Conservation (phyloP, 78 protist genomes). For the Thecamonas trahens region DNA sequence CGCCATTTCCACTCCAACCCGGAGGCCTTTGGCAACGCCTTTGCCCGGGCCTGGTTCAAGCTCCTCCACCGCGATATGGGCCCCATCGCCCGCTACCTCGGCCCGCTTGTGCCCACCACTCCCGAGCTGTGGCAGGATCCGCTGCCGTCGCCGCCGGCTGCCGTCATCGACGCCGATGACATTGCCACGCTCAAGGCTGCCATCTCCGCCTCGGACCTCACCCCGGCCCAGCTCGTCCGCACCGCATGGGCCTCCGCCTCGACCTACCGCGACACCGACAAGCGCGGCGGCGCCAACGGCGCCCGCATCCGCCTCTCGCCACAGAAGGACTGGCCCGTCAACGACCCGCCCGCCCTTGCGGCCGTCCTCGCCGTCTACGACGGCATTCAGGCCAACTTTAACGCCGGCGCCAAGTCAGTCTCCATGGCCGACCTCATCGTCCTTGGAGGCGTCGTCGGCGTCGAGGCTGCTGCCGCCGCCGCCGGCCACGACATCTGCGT, state of each 20-base stretch:
- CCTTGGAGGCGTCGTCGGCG: slow-evolving; percentile 13
- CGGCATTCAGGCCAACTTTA: background rate
- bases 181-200: background rate
- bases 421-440: slow-evolving; percentile 39
- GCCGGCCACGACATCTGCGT: background rate
- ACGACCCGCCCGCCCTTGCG: background rate
- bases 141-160: background rate
- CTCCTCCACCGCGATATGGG: slow-evolving; percentile 48
- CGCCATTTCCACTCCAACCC: slow-evolving; percentile 1
- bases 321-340: background rate
- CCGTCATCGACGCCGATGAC: background rate
- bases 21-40: slow-evolving; percentile 17
- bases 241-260: slow-evolving; percentile 11
- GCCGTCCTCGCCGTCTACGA: slow-evolving; percentile 1
- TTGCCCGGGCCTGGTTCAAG: slow-evolving; percentile 53
- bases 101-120: slow-evolving; percentile 17
- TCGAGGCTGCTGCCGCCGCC: background rate
- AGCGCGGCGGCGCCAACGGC: slow-evolving; percentile 40
- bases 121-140: slow-evolving; percentile 22
- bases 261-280: slow-evolving; percentile 27
- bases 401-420: background rate
- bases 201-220: background rate
- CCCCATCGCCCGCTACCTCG: slow-evolving; percentile 27
- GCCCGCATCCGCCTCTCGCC: slow-evolving; percentile 38
- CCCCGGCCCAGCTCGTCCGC: background rate